These are phyloP conservation scores for Scedosporium dehoogii DNA, from an alignment of 2,329 filamentous ascomycete genomes.

Conservation along the genomic window DNA sequence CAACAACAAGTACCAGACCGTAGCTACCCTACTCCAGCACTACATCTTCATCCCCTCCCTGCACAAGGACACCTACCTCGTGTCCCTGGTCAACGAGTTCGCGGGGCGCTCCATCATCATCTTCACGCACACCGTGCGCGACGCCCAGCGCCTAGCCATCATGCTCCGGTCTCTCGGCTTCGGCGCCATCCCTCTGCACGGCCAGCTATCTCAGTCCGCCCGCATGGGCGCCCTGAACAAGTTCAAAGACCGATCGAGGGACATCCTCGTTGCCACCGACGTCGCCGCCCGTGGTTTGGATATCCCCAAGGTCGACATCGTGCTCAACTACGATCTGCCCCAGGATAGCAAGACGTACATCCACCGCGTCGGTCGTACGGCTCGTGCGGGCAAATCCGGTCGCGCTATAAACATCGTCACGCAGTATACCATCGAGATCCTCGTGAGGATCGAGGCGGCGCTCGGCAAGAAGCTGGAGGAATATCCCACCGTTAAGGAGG, in stretches of 20 bases:
- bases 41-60: constrained; percentile 80
- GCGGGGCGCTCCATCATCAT: constrained; percentile 80
- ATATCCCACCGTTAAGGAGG: constrained; percentile 64
- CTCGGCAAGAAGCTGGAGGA: constrained; percentile 67
- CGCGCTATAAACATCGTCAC: constrained; percentile 73
- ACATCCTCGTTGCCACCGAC: constrained; percentile 87
- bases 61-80: constrained; percentile 82
- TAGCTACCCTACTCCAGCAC: constrained; percentile 76
- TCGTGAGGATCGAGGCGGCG: constrained; percentile 70
- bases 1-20: constrained; percentile 79
- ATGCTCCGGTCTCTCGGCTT: constrained; percentile 78
- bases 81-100: constrained; percentile 78
- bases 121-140: constrained; percentile 86
- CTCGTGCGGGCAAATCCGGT: constrained; percentile 75
- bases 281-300: constrained; percentile 90
- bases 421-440: constrained; percentile 80
- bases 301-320: constrained; percentile 82
- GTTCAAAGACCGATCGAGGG: constrained; percentile 68
- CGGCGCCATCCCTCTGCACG: constrained; percentile 84
- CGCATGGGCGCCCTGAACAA: constrained; percentile 84
- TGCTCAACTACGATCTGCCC: constrained; percentile 78
- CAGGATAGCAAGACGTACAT: constrained; percentile 85
- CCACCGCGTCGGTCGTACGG: constrained; percentile 80
- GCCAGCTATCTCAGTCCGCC: constrained; percentile 78
- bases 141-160: constrained; percentile 77